phyloP scores from a whole-genome alignment of 805 yeast genomes.

The Wickerhamiella sorbophila region DNA sequence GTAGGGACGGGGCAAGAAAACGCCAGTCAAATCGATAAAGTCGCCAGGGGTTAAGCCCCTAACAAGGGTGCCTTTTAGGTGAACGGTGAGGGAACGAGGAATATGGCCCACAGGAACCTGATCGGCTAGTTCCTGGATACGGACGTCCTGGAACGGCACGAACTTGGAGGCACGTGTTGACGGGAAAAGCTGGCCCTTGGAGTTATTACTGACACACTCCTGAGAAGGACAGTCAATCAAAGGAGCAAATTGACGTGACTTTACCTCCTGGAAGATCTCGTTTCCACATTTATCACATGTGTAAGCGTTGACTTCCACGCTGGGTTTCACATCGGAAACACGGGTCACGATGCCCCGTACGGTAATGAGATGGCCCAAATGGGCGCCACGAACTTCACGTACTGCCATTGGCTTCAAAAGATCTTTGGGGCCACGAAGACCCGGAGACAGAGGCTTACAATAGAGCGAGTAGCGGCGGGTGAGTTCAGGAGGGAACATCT shows the following conservation, averaged over 20 bases:
- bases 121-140: slow-evolving; percentile 83
- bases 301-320: slow-evolving; percentile 81
- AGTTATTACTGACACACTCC: slow-evolving; percentile 62
- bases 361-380: slow-evolving; percentile 76
- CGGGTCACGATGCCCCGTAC: slow-evolving; percentile 90
- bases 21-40: slow-evolving; percentile 82
- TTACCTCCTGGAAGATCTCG: slow-evolving; percentile 93
- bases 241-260: slow-evolving; percentile 74
- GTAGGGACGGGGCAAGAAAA: slow-evolving; percentile 86
- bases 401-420: slow-evolving; percentile 56
- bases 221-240: slow-evolving; percentile 70
- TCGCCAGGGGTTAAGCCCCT: slow-evolving; percentile 89
- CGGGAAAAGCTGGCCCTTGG: slow-evolving; percentile 80
- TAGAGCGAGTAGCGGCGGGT: slow-evolving; percentile 79
- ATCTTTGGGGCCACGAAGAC: slow-evolving; percentile 18
- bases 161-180: slow-evolving; percentile 94
- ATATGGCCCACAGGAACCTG: slow-evolving; percentile 98
- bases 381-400: slow-evolving; percentile 72
- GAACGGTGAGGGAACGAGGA: slow-evolving; percentile 74
- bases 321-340: slow-evolving; percentile 91
- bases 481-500: slow-evolving; percentile 69
- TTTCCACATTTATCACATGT: slow-evolving; percentile 96
- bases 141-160: slow-evolving; percentile 87
- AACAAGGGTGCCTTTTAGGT: slow-evolving; percentile 84
- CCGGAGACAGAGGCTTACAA: slow-evolving; percentile 57